Conservation (phyloP, 208 protist species). For the Leishmania mexicana region DNA sequence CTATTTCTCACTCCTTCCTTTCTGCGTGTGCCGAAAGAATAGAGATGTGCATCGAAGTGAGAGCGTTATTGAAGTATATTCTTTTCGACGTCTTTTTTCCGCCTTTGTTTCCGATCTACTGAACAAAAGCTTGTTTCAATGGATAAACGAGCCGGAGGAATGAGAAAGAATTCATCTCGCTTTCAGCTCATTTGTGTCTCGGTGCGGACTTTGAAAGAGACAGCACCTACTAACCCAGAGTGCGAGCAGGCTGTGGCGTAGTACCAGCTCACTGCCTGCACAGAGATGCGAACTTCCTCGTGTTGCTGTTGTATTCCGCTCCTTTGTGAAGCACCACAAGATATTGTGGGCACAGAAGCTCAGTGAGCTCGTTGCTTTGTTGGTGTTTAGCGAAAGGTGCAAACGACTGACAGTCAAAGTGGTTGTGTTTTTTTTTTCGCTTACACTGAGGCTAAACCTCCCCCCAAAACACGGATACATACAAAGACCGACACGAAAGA, state of each 20-base stretch:
- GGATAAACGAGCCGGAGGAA: neutral
- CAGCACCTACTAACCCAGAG: neutral
- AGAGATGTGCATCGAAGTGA: no score
- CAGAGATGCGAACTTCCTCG: neutral
- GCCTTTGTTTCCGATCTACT: neutral
- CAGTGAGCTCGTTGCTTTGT: neutral
- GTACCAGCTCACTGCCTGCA: neutral
- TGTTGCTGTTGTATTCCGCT: neutral
- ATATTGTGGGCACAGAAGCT: neutral
- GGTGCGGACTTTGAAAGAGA: neutral
- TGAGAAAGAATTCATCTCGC: neutral
- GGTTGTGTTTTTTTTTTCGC: neutral
- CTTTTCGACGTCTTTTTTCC: neutral
- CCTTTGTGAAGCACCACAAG: neutral
- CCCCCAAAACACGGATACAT: no score
- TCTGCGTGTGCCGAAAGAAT: neutral
- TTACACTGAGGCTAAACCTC: neutral
- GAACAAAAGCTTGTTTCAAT: neutral
- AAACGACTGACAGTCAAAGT: neutral
- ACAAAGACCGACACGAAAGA: neutral
- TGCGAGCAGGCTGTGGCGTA: neutral
- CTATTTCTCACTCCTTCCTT: neutral
- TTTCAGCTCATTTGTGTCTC: neutral
- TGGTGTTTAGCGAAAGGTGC: no score
- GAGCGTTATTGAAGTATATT: neutral